Evolutionary conservation across 306 rosid genomes (phyloP), one percentile per base, ranked within the genome.

Genomic region (Inga laurina): DNA sequence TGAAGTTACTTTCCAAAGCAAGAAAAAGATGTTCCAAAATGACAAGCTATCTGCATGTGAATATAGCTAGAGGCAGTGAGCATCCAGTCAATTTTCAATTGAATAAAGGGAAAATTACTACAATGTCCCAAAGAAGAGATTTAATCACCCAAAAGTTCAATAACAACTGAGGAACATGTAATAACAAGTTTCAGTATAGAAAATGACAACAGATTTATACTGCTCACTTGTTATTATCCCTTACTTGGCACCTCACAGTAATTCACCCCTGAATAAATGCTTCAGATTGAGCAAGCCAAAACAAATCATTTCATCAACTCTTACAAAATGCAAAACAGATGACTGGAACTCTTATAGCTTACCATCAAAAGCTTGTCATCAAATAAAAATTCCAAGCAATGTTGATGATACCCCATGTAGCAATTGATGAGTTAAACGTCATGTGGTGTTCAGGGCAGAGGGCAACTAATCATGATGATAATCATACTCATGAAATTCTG

Each of bases 401-500:
- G 27, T 19, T 56, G 22, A 56, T 19, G 44, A 76, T 15, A 59
- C 10, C 15, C 48, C 48, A 37, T 66, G 48, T 19, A 56, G 73
- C 72, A 35, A 30, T 19, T 52, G 62, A 79, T 21, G n/a, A 19
- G 68, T 62, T 66, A 30, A 57, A 34, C 22, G 19, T 37, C 52
- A 4, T 16, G 61, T 19, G 27, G 54, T 75, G 45, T n/a, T 83
- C 80, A 27, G 21, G 65, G 75, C 57, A 73, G 49, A 43, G 51
- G 62, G 43, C 22, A 75, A 62, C 74, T 82, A 89, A 81, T 92
- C 97, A 70, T 90, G 93, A 49, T 88, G 85, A 82, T 91, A 92
- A 80, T 92, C 92, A 78, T 88, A 87, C 77, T 89, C 94, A 30
- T 75, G 59, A 70, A 89, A 94, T 59, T 88, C 92, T 2, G 82